Conservation (phyloP, 2,329 filamentous ascomycete genomes). For the Trichoderma koningii region DNA sequence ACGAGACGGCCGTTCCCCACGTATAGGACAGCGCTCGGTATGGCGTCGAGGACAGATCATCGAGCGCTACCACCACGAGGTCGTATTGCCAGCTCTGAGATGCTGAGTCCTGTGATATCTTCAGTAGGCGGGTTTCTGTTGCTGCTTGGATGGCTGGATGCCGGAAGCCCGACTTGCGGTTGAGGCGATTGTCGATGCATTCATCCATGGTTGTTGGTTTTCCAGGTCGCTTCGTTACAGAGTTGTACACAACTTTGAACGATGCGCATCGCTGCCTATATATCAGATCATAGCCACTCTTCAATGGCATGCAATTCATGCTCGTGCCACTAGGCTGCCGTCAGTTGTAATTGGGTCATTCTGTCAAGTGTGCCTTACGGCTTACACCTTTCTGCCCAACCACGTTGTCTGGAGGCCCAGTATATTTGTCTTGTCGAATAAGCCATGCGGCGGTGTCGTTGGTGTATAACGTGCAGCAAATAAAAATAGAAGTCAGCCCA, state of each 20-base stretch:
- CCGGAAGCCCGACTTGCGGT: constrained; percentile 2
- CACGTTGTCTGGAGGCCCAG: background rate
- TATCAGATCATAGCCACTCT: background rate
- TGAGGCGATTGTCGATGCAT: background rate
- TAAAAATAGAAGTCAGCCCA: background rate
- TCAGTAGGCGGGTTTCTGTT: background rate
- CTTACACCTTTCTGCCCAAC: constrained; percentile 1
- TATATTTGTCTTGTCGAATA: background rate
- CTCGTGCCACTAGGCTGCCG: background rate
- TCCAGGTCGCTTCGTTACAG: background rate
- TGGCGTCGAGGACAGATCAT: background rate
- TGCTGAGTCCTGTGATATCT: background rate
- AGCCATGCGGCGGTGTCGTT: background rate
- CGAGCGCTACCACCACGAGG: background rate
- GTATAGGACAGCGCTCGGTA: constrained; percentile 4
- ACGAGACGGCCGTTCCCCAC: background rate
- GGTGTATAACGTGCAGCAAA: background rate
- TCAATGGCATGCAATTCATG: background rate
- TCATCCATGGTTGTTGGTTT: background rate
- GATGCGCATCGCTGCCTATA: background rate
- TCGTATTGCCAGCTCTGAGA: background rate
- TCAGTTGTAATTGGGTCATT: background rate
- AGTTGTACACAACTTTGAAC: background rate
- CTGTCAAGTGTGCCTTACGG: background rate
- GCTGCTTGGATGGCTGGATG: background rate